phyloP scores from a whole-genome alignment of 176 grass and related monocot genomes.

The Oryza nivara region DNA sequence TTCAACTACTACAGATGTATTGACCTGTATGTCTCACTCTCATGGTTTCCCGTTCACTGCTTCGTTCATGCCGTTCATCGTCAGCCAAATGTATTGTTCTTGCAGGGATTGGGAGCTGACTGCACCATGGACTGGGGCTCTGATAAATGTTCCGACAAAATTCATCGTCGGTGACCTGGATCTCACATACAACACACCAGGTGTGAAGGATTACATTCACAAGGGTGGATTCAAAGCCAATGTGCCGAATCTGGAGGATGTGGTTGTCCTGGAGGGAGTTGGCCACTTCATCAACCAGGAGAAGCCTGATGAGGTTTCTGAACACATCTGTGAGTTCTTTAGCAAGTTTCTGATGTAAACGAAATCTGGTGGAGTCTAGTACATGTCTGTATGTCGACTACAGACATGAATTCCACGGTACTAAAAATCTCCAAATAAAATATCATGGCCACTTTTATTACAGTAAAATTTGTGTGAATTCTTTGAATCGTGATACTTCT shows the following conservation, averaged over 20 bases:
- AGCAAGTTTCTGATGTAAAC: constrained; percentile 53
- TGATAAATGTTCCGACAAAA: constrained; percentile 62
- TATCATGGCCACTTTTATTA: too few relatives aligned
- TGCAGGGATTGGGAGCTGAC: constrained; percentile 76
- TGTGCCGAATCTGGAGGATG: constrained; percentile 76
- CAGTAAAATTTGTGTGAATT: too few relatives aligned
- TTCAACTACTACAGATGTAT: constrained; percentile 93
- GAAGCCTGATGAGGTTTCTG: constrained; percentile 70
- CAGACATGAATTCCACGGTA: too few relatives aligned
- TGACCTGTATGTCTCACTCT: constrained; percentile 59
- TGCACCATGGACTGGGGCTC: constrained; percentile 67
- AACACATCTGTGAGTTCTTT: constrained; percentile 78
- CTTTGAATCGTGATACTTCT: too few relatives aligned
- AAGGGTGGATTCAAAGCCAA: constrained; percentile 62
- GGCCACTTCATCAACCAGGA: constrained; percentile 79
- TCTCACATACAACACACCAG: constrained; percentile 56
- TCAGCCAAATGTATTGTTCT: too few relatives aligned
- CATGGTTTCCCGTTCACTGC: too few relatives aligned
- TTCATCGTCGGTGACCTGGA: constrained; percentile 80
- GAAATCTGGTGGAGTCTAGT: neutral
- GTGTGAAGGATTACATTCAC: constrained; percentile 63
- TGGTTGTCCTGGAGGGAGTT: constrained; percentile 70
- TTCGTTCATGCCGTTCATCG: too few relatives aligned
- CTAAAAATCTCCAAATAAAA: too few relatives aligned
- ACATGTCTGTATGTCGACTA: neutral